Evolutionary conservation across 1,284 basidiomycete genomes (phyloP).

Genomic region (Clitocybe nebularis): DNA sequence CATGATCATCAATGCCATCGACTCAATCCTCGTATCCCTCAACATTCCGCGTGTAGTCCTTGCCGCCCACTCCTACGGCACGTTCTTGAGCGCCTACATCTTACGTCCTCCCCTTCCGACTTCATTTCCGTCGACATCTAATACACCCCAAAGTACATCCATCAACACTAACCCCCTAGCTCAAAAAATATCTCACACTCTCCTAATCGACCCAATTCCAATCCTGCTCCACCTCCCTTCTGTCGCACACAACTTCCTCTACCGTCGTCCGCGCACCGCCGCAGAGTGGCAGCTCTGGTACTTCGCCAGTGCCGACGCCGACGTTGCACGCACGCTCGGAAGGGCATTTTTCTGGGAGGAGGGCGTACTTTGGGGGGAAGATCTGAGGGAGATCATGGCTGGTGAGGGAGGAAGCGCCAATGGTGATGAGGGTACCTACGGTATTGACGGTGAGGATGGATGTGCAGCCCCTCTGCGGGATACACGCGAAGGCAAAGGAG

Average conservation of each 20-base stretch:
- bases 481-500: too few relatives aligned
- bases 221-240: conserved; percentile 58
- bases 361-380: conserved; percentile 57
- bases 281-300: conserved; percentile 70
- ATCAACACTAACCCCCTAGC: conserved; percentile 14
- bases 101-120: conserved; percentile 28
- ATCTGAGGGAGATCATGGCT: conserved; percentile 31
- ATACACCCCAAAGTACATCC: conserved; percentile 12
- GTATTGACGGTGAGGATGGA: conserved; percentile 2
- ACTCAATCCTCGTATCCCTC: conserved; percentile 41
- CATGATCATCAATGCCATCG: conserved; percentile 33
- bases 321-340: conserved; percentile 53
- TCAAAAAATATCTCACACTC: conserved; percentile 32
- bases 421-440: neutral
- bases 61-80: conserved; percentile 61
- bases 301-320: conserved; percentile 59
- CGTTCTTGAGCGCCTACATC: conserved; percentile 48
- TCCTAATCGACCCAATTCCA: conserved; percentile 62
- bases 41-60: conserved; percentile 40
- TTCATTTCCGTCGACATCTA: conserved; percentile 10
- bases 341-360: conserved; percentile 66
- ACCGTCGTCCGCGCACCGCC: conserved; percentile 46
- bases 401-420: neutral
- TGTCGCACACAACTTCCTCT: conserved; percentile 64
- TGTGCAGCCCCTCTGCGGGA: neutral